Evolutionary conservation across 148 eudicot species (phyloP), one percentile per base, ranked within the genome.

Genomic region (Vaccinium myrtillus): DNA sequence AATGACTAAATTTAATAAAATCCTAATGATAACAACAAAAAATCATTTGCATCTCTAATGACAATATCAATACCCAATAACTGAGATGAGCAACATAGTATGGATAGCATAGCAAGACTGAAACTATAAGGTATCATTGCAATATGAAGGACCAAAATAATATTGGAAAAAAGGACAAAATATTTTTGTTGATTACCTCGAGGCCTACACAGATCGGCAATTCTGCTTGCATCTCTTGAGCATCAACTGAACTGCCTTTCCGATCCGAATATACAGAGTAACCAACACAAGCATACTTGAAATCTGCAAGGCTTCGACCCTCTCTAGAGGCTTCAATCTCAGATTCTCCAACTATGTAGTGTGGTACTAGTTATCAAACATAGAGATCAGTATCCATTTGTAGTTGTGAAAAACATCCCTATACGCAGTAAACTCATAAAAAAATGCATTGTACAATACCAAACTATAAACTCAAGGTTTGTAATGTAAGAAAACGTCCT

Each of bases 171-270:
- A 74, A 61, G 10, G 14, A 65, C 76, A 15, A 82, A 73, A 75
- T 82, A 19, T 32, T 27, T 6, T 36, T 36, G 65, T 87, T 27
- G 85, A 83, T 30, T 53, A 94, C 98, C 98, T 96, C 98, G 71
- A 94, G 86, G 43, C 98, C 99, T 83, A 92, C 88, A 83, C 99
- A 96, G 81, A 92, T 91, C 2, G 99, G 99, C 87, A 96, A 77
- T 71, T 89, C 91, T 23, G 94, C 82, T 83, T 85, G 88, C 49
- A 88, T 83, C 79, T 91, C 90, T 78, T 88, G 87, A 51, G 67
- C 91, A 39, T 88, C 87, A 67, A 81, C 49, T 18, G 90, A 27
- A 77, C 82, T 86, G 75, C 80, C 86, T 87, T 93, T 91, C 65
- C 84, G 83, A 87, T 93, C 93, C 32, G 90, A 67, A 82, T 89